phyloP scores from a whole-genome alignment of 1,284 basidiomycete genomes.

The Tilletia indica region DNA sequence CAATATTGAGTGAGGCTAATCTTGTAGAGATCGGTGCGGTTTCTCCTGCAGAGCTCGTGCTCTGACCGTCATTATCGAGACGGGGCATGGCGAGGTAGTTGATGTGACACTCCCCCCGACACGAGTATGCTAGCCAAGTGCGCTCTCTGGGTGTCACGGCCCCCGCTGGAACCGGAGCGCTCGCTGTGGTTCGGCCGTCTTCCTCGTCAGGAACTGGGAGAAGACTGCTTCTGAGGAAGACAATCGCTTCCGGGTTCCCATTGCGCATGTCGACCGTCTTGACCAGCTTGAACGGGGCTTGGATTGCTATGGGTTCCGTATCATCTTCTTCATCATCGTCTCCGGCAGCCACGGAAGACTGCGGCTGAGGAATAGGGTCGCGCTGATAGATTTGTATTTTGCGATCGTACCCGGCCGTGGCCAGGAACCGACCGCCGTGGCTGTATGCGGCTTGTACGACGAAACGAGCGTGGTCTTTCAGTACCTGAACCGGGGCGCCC shows the following conservation, averaged over 20 bases:
- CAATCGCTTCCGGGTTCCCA: slow-evolving; percentile 45
- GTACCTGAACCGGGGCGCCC: slow-evolving; percentile 32
- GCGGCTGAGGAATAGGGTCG: not conserved
- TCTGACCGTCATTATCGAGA: not conserved
- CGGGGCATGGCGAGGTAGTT: slow-evolving; percentile 10
- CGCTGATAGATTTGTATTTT: slow-evolving; percentile 42
- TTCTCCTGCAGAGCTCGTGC: not conserved
- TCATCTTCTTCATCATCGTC: slow-evolving; percentile 18
- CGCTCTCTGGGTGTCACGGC: not conserved
- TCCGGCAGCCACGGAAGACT: not conserved
- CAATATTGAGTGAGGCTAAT: not conserved
- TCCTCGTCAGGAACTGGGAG: slow-evolving; percentile 21
- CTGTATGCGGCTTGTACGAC: slow-evolving; percentile 42
- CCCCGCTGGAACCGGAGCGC: slow-evolving; percentile 4
- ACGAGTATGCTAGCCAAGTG: slow-evolving; percentile 13
- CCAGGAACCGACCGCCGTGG: slow-evolving; percentile 39
- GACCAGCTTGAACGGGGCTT: slow-evolving; percentile 27
- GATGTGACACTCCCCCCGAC: slow-evolving; percentile 12
- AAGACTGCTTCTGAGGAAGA: slow-evolving; percentile 34
- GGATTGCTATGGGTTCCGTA: not conserved
- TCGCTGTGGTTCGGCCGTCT: not conserved
- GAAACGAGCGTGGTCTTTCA: slow-evolving; percentile 43
- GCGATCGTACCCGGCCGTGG: slow-evolving; percentile 47
- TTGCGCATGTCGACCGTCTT: slow-evolving; percentile 36
- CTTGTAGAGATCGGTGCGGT: not conserved